Percentiles rank a stretch among this genome's conserved stretches.
These are phyloP conservation scores for Solanum clarkiae DNA, from an alignment of 257 asterid genomes.

Conservation along the genomic window DNA sequence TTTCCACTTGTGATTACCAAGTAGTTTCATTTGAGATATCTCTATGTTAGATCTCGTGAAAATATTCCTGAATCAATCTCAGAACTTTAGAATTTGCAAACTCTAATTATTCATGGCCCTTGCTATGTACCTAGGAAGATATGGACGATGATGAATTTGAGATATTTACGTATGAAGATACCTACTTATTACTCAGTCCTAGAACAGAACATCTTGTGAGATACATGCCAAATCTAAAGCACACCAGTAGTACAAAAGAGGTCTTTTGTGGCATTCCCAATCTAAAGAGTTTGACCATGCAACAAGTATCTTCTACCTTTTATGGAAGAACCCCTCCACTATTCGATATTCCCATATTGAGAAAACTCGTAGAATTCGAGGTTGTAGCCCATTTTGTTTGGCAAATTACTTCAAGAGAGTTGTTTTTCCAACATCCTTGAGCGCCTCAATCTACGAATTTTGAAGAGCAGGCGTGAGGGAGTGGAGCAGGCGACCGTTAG, in stretches of 20 bases:
- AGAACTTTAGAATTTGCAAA: neutral
- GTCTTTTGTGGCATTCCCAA: neutral
- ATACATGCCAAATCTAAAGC: neutral
- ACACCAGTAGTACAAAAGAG: neutral
- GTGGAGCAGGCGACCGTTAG: too few relatives aligned
- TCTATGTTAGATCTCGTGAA: too few relatives aligned
- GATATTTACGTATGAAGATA: neutral
- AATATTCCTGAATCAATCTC: too few relatives aligned
- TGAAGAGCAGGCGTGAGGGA: too few relatives aligned
- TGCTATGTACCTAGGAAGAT: neutral
- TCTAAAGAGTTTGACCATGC: neutral
- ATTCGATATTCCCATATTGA: neutral
- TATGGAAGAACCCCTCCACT: too few relatives aligned
- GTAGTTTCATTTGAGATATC: neutral
- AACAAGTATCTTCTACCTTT: neutral
- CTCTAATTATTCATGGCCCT: neutral
- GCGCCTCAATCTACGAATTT: too few relatives aligned
- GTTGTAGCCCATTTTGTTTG: too few relatives aligned
- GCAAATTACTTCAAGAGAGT: too few relatives aligned
- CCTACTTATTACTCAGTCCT: neutral
- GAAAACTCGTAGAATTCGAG: neutral
- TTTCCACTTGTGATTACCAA: too few relatives aligned
- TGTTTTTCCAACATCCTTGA: too few relatives aligned
- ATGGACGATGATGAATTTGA: neutral
- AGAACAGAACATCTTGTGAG: neutral